Evolutionary conservation across 164 flowering plant genomes (phyloP).

Genomic region (Vitis riparia): DNA sequence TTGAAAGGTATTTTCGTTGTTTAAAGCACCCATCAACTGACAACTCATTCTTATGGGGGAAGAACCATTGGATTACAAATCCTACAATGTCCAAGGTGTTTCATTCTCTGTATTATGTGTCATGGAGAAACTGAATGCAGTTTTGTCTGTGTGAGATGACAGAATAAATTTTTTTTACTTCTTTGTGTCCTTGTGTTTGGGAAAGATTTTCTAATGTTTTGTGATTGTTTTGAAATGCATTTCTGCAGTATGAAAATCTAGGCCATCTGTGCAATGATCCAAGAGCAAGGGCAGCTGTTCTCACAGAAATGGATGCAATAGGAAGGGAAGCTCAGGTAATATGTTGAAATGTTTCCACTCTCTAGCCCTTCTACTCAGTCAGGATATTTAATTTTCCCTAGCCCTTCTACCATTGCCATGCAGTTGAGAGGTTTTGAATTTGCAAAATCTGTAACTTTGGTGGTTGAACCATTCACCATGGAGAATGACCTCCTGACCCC

Average conservation of each 20-base stretch:
- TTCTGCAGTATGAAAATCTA: conserved; percentile 60
- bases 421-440: conserved; percentile 97
- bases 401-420: conserved; percentile 1
- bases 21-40: no score
- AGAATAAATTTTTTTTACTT: no score
- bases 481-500: conserved; percentile 95
- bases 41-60: no score
- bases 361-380: neutral
- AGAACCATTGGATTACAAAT: no score
- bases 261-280: conserved; percentile 69
- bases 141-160: no score
- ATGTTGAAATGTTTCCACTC: neutral
- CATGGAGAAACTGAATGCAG: no score
- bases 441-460: conserved; percentile 82
- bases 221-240: conserved; percentile 2
- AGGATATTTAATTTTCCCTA: no score
- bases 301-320: conserved; percentile 82
- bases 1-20: no score
- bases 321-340: conserved; percentile 88
- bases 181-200: neutral
- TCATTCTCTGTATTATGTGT: no score
- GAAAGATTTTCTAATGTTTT: neutral
- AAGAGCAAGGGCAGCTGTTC: conserved; percentile 74
- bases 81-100: no score
- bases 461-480: conserved; percentile 75